Conservation (phyloP, 2,329 filamentous ascomycete genomes). For the Mollisia scopiformis region DNA sequence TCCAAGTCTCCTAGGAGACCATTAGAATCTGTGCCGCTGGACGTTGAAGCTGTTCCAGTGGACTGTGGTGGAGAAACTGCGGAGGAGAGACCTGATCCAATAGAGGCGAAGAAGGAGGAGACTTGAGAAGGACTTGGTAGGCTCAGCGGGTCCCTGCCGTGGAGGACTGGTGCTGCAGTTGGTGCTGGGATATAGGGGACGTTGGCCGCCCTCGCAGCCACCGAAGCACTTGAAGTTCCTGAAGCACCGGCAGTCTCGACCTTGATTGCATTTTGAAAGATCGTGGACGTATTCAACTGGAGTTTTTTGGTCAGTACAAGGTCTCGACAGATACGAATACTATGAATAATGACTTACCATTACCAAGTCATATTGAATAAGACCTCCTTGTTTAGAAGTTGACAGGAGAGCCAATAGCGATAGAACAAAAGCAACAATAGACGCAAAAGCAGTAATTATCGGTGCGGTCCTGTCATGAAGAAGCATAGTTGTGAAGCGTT, state of each 20-base stretch:
- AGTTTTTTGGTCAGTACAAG: background rate
- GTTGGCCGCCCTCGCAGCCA: background rate
- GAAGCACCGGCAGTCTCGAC: conserved; percentile 6
- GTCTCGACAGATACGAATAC: background rate
- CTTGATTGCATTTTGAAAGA: conserved; percentile 24
- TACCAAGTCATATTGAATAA: conserved; percentile 13
- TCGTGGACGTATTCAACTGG: conserved; percentile 24
- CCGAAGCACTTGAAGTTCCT: conserved; percentile 1
- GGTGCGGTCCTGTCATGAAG: conserved; percentile 7
- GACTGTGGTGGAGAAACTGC: conserved; percentile 4
- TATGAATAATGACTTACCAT: conserved; percentile 7
- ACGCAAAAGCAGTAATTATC: conserved; percentile 9
- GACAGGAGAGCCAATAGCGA: conserved; percentile 16
- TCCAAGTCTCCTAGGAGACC: conserved; percentile 9
- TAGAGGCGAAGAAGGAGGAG: conserved; percentile 19
- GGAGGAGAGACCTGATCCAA: conserved; percentile 2
- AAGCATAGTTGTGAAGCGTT: background rate
- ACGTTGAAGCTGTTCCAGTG: background rate
- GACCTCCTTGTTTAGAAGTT: conserved; percentile 2
- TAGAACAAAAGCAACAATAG: conserved; percentile 20
- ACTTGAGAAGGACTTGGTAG: conserved; percentile 8
- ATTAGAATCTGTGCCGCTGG: background rate
- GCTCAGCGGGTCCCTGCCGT: background rate
- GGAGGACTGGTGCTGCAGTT: background rate
- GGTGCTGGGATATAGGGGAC: background rate